phyloP scores from a whole-genome alignment of 495 filamentous ascomycete genomes.

The Sabuloglossum arenarium region DNA sequence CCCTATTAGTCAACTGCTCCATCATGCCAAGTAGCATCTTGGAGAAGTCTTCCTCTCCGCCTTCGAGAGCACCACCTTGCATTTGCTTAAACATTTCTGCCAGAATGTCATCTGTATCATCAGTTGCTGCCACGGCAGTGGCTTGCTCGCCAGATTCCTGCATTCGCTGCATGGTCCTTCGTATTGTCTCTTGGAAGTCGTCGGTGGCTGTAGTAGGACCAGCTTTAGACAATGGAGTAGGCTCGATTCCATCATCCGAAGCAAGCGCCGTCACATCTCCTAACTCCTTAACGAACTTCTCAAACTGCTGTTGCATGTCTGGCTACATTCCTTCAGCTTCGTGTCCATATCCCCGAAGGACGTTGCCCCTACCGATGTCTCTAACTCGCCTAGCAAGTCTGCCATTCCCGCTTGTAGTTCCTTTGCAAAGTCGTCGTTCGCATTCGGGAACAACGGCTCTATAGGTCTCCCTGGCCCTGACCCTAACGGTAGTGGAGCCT shows the following conservation, averaged over 20 bases:
- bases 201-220: conserved; percentile 18
- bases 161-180: conserved; percentile 85
- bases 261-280: conserved; percentile 24
- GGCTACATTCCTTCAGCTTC: conserved; percentile 19
- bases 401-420: conserved; percentile 79
- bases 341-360: conserved; percentile 7
- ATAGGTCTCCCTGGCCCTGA: conserved; percentile 21
- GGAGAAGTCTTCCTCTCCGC: conserved; percentile 66
- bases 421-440: conserved; percentile 58
- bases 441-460: conserved; percentile 7
- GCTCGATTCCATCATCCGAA: neutral
- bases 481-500: conserved; percentile 19
- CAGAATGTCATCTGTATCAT: conserved; percentile 19
- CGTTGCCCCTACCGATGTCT: conserved; percentile 27
- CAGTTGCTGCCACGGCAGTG: conserved; percentile 48
- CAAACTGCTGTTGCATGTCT: conserved; percentile 72
- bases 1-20: conserved; percentile 95
- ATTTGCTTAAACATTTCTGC: conserved; percentile 4
- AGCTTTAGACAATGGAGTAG: neutral
- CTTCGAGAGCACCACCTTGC: conserved; percentile 32
- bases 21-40: conserved; percentile 94
- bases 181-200: conserved; percentile 80
- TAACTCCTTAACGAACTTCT: conserved; percentile 64
- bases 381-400: conserved; percentile 48
- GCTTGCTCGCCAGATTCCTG: conserved; percentile 66